These are phyloP conservation scores for Aspergillus amoenus DNA, from an alignment of 2,329 filamentous ascomycete genomes.

Conservation along the genomic window DNA sequence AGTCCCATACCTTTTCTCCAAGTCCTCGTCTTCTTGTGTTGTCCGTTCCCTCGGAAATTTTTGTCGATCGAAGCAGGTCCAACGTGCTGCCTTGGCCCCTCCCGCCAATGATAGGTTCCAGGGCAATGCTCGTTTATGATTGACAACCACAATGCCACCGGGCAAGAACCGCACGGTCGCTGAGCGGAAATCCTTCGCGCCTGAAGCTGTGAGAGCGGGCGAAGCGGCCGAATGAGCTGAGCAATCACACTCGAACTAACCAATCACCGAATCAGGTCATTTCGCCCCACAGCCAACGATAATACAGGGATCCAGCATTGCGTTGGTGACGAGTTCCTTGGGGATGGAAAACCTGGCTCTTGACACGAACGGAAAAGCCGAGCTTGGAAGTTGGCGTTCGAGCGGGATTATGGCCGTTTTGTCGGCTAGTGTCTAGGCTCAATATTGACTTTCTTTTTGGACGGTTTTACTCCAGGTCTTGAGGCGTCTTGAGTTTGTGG, in stretches of 20 bases:
- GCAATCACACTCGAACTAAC: background rate
- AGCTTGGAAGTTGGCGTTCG: background rate
- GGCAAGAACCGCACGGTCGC: background rate
- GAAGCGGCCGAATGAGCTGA: too few relatives aligned
- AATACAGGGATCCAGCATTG: background rate
- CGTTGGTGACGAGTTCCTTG: background rate
- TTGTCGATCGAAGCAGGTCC: background rate
- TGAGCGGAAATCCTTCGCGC: background rate
- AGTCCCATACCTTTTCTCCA: background rate
- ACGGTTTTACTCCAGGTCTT: too few relatives aligned
- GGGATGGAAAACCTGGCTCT: background rate
- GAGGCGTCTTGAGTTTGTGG: too few relatives aligned
- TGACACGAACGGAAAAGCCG: too few relatives aligned
- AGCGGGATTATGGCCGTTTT: background rate
- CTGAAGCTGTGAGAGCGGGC: background rate
- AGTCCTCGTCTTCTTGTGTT: background rate
- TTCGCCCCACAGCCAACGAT: background rate
- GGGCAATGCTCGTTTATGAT: background rate
- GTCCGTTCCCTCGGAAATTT: background rate
- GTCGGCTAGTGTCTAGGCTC: too few relatives aligned
- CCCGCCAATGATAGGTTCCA: background rate
- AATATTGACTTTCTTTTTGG: too few relatives aligned
- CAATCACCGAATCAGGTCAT: background rate
- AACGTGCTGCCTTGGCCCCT: background rate
- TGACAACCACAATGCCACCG: background rate